A percentile compares a stretch with the other conserved stretches of the same genome.
phyloP scores from a whole-genome alignment of 2,329 filamentous ascomycete genomes.

The Neonectria faginata region DNA sequence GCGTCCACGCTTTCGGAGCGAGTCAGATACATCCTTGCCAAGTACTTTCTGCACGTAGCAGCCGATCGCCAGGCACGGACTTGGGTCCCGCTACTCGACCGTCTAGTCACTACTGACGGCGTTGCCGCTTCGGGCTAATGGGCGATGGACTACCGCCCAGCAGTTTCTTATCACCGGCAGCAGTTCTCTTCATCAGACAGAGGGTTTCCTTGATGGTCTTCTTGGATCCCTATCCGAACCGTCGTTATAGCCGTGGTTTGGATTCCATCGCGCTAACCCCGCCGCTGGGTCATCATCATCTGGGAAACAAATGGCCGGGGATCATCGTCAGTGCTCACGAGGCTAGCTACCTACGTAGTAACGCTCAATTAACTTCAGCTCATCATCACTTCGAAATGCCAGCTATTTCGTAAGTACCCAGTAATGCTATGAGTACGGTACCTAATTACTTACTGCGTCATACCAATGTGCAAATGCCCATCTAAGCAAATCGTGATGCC shows the following conservation, averaged over 20 bases:
- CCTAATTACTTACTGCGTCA: background rate
- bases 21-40: conserved; percentile 39
- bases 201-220: background rate
- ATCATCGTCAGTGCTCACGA: background rate
- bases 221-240: background rate
- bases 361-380: background rate
- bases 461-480: background rate
- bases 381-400: background rate
- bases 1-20: conserved; percentile 20
- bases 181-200: background rate
- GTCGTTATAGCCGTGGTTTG: background rate
- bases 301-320: background rate
- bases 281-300: background rate
- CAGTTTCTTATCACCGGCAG: conserved; percentile 7
- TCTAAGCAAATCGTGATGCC: background rate
- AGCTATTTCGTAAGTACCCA: background rate
- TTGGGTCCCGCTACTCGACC: conserved; percentile 29
- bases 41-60: background rate
- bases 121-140: conserved; percentile 38
- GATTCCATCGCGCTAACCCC: conserved; percentile 14
- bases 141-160: conserved; percentile 1
- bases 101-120: conserved; percentile 25
- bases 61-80: conserved; percentile 44
- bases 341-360: background rate
- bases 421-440: background rate